Base-by-base conservation (phyloP, 495 filamentous ascomycete species). In the Podospora pseudoanserina region DNA sequence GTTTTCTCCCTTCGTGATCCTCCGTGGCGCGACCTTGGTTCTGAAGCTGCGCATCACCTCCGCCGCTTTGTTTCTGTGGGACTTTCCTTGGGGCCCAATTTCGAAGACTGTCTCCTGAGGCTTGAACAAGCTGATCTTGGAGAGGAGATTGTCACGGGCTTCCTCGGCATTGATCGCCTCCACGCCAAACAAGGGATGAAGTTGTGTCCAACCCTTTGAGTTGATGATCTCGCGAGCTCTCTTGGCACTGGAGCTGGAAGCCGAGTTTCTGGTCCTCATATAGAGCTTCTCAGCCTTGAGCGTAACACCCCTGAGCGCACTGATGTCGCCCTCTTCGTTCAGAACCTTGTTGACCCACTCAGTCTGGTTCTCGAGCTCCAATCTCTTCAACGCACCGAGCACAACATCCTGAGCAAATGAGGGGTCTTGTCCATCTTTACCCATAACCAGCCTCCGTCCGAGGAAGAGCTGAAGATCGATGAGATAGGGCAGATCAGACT, bases 381-480 rank as follows among this genome's bases (percentile, higher is more conserved):
- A 89, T 66, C 92, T 83, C 16, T 87, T 78, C 13, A 97, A 72
- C 1, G 86, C 80, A 4, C 95, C 95, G 49, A 95, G 87, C 3
- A 92, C 86, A 1, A 98, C 86, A 70, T 96, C 92, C 65, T 91
- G 83, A 0, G 92, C 85, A 74, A 89, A 97, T 68, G 91, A 91
- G 20, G 86, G 80, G 1, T 85, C 81, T 20, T 80, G 85, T 44
- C 71, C 76, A 19, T 83, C 81, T 30, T 84, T 80, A 1, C 92
- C 93, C 34, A 93, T 75, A 0, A 96, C 84, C 23, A 99, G 79
- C 73, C 87, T 90, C 73, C 88, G 89, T 11, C 91, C 90, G 0
- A 99, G 85, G 76, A 99, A 99, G 0, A 99, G 86, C 75, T 99
- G 95, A n/a, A 99, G 79, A 74, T 99, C 95, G 2, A 99, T 80